A percentile compares a stretch with the other conserved stretches of the same genome.
These are phyloP conservation scores for Tricholoma sp. DNA, from an alignment of 768 basidiomycete genomes.

Conservation along the genomic window DNA sequence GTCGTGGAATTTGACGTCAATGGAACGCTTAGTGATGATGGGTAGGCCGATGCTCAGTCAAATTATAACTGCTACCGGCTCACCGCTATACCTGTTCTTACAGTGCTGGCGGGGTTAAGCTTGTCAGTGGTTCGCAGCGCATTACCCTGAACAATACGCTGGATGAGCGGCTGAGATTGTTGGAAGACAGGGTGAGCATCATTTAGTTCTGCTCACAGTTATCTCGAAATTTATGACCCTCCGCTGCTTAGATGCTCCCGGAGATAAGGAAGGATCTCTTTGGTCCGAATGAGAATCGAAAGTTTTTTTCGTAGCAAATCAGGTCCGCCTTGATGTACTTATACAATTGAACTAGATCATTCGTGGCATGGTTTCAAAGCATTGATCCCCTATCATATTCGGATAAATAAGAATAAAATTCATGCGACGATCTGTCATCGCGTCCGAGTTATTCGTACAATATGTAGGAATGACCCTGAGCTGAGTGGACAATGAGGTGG, in stretches of 20 bases:
- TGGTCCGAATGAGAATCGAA: conserved; percentile 86
- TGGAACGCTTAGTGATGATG: conserved; percentile 57
- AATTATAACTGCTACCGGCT: neutral
- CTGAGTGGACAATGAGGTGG: neutral
- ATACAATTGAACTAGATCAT: neutral
- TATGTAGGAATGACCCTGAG: too few relatives aligned
- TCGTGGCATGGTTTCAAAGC: too few relatives aligned
- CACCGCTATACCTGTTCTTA: neutral
- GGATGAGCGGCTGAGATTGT: conserved; percentile 81
- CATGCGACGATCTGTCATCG: too few relatives aligned
- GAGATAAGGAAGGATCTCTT: conserved; percentile 89
- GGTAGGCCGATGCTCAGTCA: conserved; percentile 38
- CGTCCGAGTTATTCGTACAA: too few relatives aligned
- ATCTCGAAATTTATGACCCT: neutral
- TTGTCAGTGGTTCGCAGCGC: conserved; percentile 63
- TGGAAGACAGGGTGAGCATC: conserved; percentile 78
- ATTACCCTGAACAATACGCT: conserved; percentile 94
- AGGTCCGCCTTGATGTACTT: neutral
- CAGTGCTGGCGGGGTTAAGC: conserved; percentile 83
- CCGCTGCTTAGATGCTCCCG: conserved; percentile 77
- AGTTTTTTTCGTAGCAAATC: conserved; percentile 66
- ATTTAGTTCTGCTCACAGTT: neutral
- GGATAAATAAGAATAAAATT: too few relatives aligned
- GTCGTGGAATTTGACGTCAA: conserved; percentile 56
- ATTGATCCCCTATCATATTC: too few relatives aligned